Base-by-base conservation (phyloP, 164 flowering plant genomes). In the Macadamia tetraphylla region DNA sequence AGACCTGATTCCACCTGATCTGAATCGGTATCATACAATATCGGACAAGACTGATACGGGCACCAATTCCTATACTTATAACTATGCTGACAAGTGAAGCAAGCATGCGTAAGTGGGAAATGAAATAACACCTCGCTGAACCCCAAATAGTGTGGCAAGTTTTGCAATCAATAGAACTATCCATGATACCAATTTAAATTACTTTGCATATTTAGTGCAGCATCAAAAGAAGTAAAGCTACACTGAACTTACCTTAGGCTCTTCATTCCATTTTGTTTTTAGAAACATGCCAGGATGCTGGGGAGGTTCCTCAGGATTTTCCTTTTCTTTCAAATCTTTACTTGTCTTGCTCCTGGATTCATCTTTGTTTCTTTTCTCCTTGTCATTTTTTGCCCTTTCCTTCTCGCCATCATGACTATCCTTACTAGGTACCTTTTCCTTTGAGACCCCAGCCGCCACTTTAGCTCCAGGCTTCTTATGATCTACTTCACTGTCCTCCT, bases 251-350 rank as follows among this genome's bases (percentile, higher is more conserved):
- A 92, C 99, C 73, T 90, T 90, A 69, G 87, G 77, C 62, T 79
- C 87, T 73, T 84, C 88, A 82, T 67, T 77, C 66, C 80, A 71
- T 73, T 83, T 91, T 35, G 91, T 95, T 75, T 81, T 82, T 58
- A 95, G 72, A 80, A 95, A 68, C 44, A 90, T 74, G 52, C 99
- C 99, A 69, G 98, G 93, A 58, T 85, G 84, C 60, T 83, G 81
- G 69, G 98, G 97, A 75, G 88, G 89, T 40, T 90, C 97, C 42
- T 89, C 94, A 40, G 71, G 51, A 80, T 75, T 86, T 63, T 73
- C 87, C 80, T 85, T 88, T 62, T 88, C 89, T 70, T 80, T 89
- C 57, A 67, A 46, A 3, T 82, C 88, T 79, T 82, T 87, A 68
- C 69, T 77, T 40, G 78, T 62, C 79, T 80, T 87, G 70, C 75